Percentiles rank a stretch among this genome's conserved stretches.
Conservation (phyloP, 176 grass and related monocot genomes). For the Triticum timopheevii region DNA sequence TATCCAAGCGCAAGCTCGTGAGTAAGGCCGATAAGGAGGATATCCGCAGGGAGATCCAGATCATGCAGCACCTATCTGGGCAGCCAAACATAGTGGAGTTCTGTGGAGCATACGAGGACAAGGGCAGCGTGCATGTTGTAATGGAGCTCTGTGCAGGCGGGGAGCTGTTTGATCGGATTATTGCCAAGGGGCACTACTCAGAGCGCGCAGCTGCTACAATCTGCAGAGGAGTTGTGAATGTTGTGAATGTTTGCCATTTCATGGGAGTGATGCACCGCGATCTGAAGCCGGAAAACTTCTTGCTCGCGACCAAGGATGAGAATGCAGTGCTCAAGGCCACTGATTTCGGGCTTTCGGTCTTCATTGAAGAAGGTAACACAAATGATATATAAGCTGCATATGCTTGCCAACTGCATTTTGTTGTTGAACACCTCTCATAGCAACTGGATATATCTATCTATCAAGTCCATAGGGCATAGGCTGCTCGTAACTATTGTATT, state of each 20-base stretch:
- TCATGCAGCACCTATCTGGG: conserved; percentile 97
- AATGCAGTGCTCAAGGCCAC: conserved; percentile 95
- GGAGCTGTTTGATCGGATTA: conserved; percentile 93
- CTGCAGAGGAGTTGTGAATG: conserved; percentile 89
- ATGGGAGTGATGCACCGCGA: conserved; percentile 99
- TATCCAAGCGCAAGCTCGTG: conserved; percentile 92
- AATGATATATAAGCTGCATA: conserved; percentile 24
- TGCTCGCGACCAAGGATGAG: conserved; percentile 89
- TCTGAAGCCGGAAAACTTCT: conserved; percentile 95
- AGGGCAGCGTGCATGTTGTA: conserved; percentile 81
- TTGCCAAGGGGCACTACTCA: conserved; percentile 91
- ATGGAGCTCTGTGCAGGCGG: conserved; percentile 97
- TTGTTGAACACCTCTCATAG: conserved; percentile 3
- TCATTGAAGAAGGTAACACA: conserved; percentile 91
- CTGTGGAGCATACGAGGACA: conserved; percentile 83
- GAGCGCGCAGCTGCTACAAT: conserved; percentile 81
- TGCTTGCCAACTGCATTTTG: background rate
- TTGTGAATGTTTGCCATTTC: conserved; percentile 94
- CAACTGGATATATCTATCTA: background rate
- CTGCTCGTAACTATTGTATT: conserved; percentile 12
- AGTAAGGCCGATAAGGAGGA: conserved; percentile 86
- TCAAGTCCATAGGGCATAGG: background rate
- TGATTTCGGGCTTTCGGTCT: conserved; percentile 95
- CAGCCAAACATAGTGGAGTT: conserved; percentile 97
- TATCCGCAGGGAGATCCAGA: conserved; percentile 87